Evolutionary conservation across 768 basidiomycete genomes (phyloP), one percentile per base, ranked within the genome.

Genomic region (Lactarius sanguifluus): DNA sequence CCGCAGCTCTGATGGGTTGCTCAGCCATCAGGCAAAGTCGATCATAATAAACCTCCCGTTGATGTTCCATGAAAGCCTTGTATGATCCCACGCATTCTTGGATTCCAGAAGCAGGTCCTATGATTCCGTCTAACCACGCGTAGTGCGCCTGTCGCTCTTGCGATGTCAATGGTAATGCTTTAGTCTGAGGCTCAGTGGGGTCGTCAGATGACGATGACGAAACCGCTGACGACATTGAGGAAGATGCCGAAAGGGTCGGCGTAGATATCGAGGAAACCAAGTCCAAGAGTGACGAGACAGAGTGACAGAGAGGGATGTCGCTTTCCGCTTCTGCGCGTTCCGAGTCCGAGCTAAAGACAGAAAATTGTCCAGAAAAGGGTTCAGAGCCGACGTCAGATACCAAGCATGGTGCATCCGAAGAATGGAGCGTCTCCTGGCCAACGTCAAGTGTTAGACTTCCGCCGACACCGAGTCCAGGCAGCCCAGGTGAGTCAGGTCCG

Each of bases 71-170:
- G 69, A 81, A 79, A 58, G 77, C 75, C 66, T 77, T 77, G 72
- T 88, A 87, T 10, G 81, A 80, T 25, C 83, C 84, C 64, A 81
- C 78, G 54, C 77, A 79, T 72, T 86, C 84, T 66, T 82, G 79
- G 52, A 85, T 77, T 50, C 81, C 81, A 38, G 72, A 64, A 23
- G 80, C 76, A 64, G 79, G 78, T 16, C 81, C 82, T 59, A 88
- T 79, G 54, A 77, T 80, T 67, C 76, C 78, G 65, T 83, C 80
- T 45, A 88, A 75, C 32, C 82, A 74, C 58, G 81, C 77, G 69
- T 88, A 88, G 64, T 83, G 76, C 30, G 78, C 81, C 61, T 76
- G 73, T 40, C 86, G 83, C 72, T 86, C 83, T n/a, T 72, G 70
- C 62, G 75, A 66, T 9, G 58, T 57, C 28, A 66, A 23, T 54